Evolutionary conservation across 208 protist genomes (phyloP).

Genomic region (Spongospora subterranea): DNA sequence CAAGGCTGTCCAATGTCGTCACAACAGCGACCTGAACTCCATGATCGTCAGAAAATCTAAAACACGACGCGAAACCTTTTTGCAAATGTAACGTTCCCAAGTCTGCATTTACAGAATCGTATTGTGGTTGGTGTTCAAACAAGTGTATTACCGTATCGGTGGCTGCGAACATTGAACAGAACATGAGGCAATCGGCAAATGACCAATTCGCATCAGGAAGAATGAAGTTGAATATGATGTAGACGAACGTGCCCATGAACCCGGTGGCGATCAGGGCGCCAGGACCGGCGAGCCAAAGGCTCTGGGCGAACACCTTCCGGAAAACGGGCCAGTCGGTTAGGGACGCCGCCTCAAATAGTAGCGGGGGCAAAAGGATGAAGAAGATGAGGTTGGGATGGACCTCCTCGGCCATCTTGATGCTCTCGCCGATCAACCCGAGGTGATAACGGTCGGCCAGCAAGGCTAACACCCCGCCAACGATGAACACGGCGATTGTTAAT

Average conservation of each 20-base stretch:
- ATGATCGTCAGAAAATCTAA: neutral
- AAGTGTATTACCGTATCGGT: neutral
- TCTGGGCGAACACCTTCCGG: slow-evolving; percentile 42
- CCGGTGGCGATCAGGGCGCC: slow-evolving; percentile 24
- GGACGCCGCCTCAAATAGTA: slow-evolving; percentile 47
- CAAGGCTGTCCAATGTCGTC: slow-evolving; percentile 59
- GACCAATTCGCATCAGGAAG: neutral
- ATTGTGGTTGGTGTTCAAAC: neutral
- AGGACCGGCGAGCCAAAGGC: neutral
- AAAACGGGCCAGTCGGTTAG: slow-evolving; percentile 46
- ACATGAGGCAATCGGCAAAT: slow-evolving; percentile 38
- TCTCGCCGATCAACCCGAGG: neutral
- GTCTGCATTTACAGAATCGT: slow-evolving; percentile 1
- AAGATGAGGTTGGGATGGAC: slow-evolving; percentile 51
- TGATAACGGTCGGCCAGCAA: neutral
- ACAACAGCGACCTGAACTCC: slow-evolving; percentile 14
- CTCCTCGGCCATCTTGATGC: neutral
- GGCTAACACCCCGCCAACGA: neutral
- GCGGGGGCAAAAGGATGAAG: slow-evolving; percentile 50
- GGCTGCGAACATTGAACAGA: slow-evolving; percentile 49
- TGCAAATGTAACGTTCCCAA: too few relatives aligned
- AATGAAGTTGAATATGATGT: slow-evolving; percentile 54
- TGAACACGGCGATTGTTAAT: slow-evolving; percentile 41
- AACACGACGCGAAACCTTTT: too few relatives aligned
- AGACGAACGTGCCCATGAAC: slow-evolving; percentile 34